A percentile compares a stretch with the other conserved stretches of the same genome.
Evolutionary conservation across 192 early-diverging fungal genomes (phyloP).

Genomic region (Piromyces sp.): DNA sequence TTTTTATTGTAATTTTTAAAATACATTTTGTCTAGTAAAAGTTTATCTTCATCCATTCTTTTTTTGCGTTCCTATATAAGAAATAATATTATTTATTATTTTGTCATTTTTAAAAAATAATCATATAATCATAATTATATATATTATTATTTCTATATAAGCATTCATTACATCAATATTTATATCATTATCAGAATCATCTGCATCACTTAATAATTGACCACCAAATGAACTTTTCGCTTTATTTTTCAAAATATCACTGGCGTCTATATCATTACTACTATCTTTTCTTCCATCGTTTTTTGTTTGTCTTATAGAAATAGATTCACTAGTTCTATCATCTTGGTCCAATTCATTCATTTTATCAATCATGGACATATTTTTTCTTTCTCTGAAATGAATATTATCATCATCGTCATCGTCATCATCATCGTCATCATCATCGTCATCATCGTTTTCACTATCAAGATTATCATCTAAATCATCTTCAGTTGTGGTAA

Average conservation of each 20-base stretch:
- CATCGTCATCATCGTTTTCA: neutral
- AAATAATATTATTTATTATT: neutral
- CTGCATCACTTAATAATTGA: neutral
- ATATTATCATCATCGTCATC: conserved; percentile 12
- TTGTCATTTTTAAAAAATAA: too few species aligned
- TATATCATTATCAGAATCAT: neutral
- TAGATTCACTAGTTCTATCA: neutral
- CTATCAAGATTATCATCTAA: conserved; percentile 2
- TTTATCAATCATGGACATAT: neutral
- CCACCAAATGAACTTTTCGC: neutral
- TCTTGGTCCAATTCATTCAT: neutral
- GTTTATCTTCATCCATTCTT: neutral
- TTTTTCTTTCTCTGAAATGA: neutral
- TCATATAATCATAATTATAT: too few species aligned
- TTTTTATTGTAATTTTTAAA: too few species aligned
- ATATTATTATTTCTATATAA: too few species aligned
- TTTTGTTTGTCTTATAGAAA: neutral
- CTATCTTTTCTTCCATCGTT: neutral
- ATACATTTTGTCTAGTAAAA: neutral
- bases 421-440: conserved; percentile 18
- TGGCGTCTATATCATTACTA: neutral
- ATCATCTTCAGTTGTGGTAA: neutral
- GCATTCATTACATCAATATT: neutral
- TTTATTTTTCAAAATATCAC: neutral
- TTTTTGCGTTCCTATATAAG: neutral